Base-by-base conservation (phyloP, 371 early-diverging fungal species). In the Syncephalastrum sp. region DNA sequence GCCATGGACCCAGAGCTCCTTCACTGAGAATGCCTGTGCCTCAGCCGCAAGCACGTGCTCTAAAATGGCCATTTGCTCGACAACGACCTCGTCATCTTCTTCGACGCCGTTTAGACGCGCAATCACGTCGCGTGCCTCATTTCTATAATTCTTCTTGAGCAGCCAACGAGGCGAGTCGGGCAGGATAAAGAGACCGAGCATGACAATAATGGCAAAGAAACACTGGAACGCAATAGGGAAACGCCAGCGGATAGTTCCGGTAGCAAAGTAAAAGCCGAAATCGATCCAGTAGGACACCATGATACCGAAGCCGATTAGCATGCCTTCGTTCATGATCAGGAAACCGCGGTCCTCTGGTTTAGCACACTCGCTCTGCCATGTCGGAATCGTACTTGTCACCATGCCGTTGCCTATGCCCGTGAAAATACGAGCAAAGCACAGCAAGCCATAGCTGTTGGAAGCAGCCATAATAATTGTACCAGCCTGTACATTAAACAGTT, bases 121-220 rank as follows among this genome's bases (percentile, higher is more conserved):
- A 45, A 77, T 60, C 2, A 77, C 72, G 19, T 64, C 65, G 51
- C 74, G 71, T 24, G 66, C 64, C 25, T 74, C 70, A 5, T 72
- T 72, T 21, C 61, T 64, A 24, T 63, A 47, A 41, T 73, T 70
- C 21, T 81, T 72, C 45, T 72, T 64, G 45, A 77, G 56, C 15
- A 84, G 56, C 84, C 84, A 84, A 64, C 84, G 81, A 29, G 84
- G 82, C 5, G 84, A 71, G 53, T 80, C 82, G 14, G 84, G 84
- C 5, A 84, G 69, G 50, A 82, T 48, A 24, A 74, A 67, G 15
- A 69, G 58, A 50, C 74, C 82, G 42, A 60, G 38, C 45, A 74
- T 56, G 43, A 84, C 69, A 33, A 80, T 44, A 25, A 74, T 62
- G 10, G 79, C 79, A 56, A 79, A 81, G 45, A 79, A 25, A 50